phyloP scores from a whole-genome alignment of 1,139 yeast genomes.

The Saccharomyces uvarum region DNA sequence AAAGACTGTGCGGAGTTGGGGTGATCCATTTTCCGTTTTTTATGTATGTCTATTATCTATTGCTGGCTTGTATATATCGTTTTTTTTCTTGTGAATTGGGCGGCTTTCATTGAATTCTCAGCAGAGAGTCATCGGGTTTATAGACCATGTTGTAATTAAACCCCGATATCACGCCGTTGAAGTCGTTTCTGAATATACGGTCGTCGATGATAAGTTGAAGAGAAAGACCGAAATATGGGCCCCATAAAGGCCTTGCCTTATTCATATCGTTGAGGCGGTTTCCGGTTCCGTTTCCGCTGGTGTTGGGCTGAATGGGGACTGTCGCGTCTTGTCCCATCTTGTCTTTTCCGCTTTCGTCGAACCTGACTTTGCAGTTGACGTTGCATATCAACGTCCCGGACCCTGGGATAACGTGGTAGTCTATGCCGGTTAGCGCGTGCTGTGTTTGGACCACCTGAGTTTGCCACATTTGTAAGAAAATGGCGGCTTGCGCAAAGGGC shows the following conservation, averaged over 20 bases:
- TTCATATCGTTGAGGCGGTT: slow-evolving; percentile 12
- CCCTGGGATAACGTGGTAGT: slow-evolving; percentile 67
- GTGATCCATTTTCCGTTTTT: background rate
- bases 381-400: slow-evolving; percentile 49
- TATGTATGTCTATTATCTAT: background rate
- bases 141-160: slow-evolving; percentile 61
- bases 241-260: slow-evolving; percentile 41
- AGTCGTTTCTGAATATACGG: slow-evolving; percentile 38
- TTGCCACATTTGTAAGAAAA: slow-evolving; percentile 61
- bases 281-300: slow-evolving; percentile 7
- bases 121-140: slow-evolving; percentile 51
- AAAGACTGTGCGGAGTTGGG: background rate
- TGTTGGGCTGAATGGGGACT: slow-evolving; percentile 15
- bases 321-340: slow-evolving; percentile 56
- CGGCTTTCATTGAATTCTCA: slow-evolving; percentile 21
- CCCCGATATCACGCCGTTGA: slow-evolving; percentile 43
- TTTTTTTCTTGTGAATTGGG: slow-evolving; percentile 2
- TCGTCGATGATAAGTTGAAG: slow-evolving; percentile 55
- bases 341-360: slow-evolving; percentile 65
- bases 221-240: slow-evolving; percentile 63
- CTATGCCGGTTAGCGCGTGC: slow-evolving; percentile 56
- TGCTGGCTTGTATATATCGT: background rate
- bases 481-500: slow-evolving; percentile 53
- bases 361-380: slow-evolving; percentile 57
- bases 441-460: slow-evolving; percentile 48